Conservation (phyloP, 2,329 filamentous ascomycete genomes). For the Stagonosporopsis chrysanthemi region DNA sequence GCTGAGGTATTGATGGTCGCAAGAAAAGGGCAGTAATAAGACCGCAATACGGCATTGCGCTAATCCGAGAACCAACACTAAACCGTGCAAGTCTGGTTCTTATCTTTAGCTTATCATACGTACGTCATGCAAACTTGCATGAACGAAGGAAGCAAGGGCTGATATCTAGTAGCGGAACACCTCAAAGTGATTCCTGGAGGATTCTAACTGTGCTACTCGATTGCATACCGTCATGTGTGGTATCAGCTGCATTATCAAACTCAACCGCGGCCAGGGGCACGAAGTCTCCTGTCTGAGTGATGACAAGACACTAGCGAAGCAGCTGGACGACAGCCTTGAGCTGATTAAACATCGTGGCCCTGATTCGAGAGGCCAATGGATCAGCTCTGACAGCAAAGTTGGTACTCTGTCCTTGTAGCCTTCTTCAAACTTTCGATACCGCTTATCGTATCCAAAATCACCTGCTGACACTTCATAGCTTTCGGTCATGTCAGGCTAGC, state of each 20-base stretch:
- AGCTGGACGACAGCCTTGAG: conserved; percentile 19
- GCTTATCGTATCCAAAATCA: background rate
- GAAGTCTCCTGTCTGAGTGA: background rate
- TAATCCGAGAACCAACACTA: background rate
- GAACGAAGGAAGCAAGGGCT: conserved; percentile 7
- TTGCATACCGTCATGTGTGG: conserved; percentile 13
- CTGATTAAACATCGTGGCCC: conserved; percentile 55
- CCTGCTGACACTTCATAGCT: conserved; percentile 8
- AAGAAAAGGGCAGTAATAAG: background rate
- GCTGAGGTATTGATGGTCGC: too few species aligned
- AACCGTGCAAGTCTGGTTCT: background rate
- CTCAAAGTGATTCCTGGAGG: conserved; percentile 4
- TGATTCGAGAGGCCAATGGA: conserved; percentile 55
- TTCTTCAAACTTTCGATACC: background rate
- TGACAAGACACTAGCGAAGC: conserved; percentile 12
- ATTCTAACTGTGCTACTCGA: background rate
- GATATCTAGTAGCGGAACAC: background rate
- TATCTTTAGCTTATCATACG: conserved; percentile 8
- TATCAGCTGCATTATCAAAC: conserved; percentile 17
- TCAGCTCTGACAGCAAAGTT: conserved; percentile 53
- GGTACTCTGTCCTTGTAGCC: conserved; percentile 38
- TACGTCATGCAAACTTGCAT: conserved; percentile 17
- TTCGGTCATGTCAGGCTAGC: conserved; percentile 34
- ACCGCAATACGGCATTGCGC: too few species aligned
- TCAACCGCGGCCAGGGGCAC: conserved; percentile 10